Evolutionary conservation across 441 rosid genomes (phyloP), one percentile per base, ranked within the genome.

Genomic region (Corymbia calophylla): DNA sequence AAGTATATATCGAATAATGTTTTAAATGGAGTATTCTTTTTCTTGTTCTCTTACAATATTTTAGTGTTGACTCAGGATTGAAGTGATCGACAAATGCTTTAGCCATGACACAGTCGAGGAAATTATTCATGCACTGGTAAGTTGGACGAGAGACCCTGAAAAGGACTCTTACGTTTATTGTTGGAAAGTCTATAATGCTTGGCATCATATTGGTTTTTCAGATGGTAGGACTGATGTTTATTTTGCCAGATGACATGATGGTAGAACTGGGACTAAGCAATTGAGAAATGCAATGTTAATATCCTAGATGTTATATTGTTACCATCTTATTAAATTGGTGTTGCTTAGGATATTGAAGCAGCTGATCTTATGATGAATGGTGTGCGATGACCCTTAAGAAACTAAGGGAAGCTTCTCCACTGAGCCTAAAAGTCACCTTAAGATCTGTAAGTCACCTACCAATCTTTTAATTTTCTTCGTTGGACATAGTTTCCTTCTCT

Each of bases 361-460:
- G n/a, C n/a, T 35, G 39, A 35, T 92, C 96, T 44, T 82, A 89
- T 89, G 95, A 93, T 91, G 96, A 92, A 49, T 98, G 98, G 96
- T 92, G 93, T 89, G 94, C 91, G 91, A 89, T 60, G 86, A 92
- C 96, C 55, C 94, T 96, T 12, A 89, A 90, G 90, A 95, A 95
- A 90, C 90, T 94, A 88, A 94, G 93, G 89, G 99, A 95, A 93
- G 97, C 99, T 87, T 96, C 99, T 56, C 99, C 99, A 47, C 70
- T 97, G 93, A 95, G 98, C 96, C 94, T 96, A 91, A 96, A 96
- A 96, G 93, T 98, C 87, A 93, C 97, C 82, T 92, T 98, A 88
- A 95, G 89, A 94, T 96, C 98, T 8, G 99, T 96, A 91, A 94
- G 98, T 92, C 51, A 19, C 48, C 44, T 54, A 19, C 48, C 44